Evolutionary conservation across 2,329 filamentous ascomycete species (phyloP).

Genomic region (Eutypa lata): DNA sequence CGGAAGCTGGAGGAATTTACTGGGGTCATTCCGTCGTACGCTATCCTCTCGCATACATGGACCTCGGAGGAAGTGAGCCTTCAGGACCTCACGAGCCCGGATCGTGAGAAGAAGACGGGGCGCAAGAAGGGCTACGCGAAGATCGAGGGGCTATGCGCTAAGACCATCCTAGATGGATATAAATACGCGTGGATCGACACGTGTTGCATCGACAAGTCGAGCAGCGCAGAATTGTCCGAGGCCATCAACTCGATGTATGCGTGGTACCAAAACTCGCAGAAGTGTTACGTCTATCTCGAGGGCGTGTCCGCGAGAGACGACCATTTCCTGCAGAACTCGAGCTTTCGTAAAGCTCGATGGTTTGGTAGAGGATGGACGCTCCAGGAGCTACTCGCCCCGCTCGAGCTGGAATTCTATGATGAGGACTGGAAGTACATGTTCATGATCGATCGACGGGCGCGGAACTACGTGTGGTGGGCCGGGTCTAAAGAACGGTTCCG

Average conservation of each 20-base stretch:
- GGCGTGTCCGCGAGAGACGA: neutral
- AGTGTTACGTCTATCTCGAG: neutral
- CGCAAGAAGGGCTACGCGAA: neutral
- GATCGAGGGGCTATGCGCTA: neutral
- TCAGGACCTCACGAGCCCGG: neutral
- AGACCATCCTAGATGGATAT: neutral
- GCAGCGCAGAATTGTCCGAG: neutral
- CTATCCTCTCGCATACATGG: neutral
- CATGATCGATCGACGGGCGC: neutral
- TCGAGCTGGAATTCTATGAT: neutral
- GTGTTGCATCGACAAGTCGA: conserved; percentile 1
- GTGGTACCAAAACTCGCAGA: neutral
- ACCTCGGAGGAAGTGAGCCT: neutral
- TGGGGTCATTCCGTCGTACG: neutral
- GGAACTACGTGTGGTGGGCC: neutral
- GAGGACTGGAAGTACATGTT: neutral
- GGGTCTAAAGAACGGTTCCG: neutral
- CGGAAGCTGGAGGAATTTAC: neutral
- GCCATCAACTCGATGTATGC: conserved; percentile 1
- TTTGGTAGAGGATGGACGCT: neutral
- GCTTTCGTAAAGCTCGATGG: neutral
- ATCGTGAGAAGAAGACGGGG: too few species aligned
- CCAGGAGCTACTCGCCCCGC: neutral
- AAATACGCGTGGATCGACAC: neutral
- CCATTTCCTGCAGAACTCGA: neutral